Base-by-base conservation (phyloP, 2,329 filamentous ascomycete species). In the Botrytis tulipae region DNA sequence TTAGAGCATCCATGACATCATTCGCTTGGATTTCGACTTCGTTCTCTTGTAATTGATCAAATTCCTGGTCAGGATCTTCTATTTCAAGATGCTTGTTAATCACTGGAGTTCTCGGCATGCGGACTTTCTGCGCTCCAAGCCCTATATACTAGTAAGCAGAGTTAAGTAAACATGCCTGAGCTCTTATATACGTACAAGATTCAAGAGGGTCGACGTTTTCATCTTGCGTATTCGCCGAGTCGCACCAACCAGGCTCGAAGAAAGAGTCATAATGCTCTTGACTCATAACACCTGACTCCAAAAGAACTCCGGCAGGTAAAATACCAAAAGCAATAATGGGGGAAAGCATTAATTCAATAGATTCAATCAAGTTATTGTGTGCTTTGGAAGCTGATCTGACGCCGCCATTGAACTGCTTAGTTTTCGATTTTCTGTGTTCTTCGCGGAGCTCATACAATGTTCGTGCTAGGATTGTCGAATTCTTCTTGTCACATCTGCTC, bases 381-480 rank as follows among this genome's bases (percentile, higher is more conserved):
- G 32, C 9, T 60, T 20, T 69, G 32, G 2, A 20, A 44, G 63
- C 63, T 32, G 44, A n/a, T 9, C 32, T 14, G 25, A 57, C n/a
- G 16, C 60, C 51, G 9, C 42, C 42, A 14, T 42, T 35, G 14
- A 48, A 57, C 18, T 44, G 40, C n/a, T 32, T 48, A 18, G 51
- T 51, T 61, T 37, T 76, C 0, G 80, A 81, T 83, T 84, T 6
- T 37, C 62, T 62, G 10, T 76, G 79, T 9, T 29, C 60, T 54
- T 60, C 78, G 29, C 87, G 86, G 1, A 94, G 82, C 73, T 91
- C 87, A 79, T 85, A 93, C 4, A 97, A 78, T 0, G 90, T 94
- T 22, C 89, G 87, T 70, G 88, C 84, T 74, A 89, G 89, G 76
- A 97, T 90, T 0, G 87, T 85, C 0, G 84, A 82, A 74, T 93